phyloP scores from a whole-genome alignment of 2,329 filamentous ascomycete species.

The Alternaria conjuncta region DNA sequence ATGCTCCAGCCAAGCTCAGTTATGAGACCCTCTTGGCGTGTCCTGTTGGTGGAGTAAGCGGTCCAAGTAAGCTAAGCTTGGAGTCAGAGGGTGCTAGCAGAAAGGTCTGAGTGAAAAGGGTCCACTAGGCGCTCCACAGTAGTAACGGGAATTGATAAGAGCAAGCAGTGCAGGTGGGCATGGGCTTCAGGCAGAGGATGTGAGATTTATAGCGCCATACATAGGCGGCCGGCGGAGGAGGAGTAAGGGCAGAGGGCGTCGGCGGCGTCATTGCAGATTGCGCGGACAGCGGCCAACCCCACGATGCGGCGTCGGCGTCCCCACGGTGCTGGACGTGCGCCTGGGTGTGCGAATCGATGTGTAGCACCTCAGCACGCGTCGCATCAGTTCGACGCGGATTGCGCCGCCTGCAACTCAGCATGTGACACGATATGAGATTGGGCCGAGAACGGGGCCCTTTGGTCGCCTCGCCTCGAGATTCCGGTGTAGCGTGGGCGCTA shows the following conservation, averaged over 20 bases:
- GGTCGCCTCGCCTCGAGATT: conserved; percentile 3
- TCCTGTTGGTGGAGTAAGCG: conserved; percentile 3
- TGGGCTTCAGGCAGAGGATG: not conserved
- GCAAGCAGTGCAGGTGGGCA: not conserved
- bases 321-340: conserved; percentile 16
- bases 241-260: conserved; percentile 3
- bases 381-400: conserved; percentile 3
- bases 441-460: conserved; percentile 10
- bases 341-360: conserved; percentile 25
- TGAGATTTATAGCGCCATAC: conserved; percentile 3
- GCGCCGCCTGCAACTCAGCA: conserved; percentile 9
- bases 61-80: conserved; percentile 1
- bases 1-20: conserved; percentile 26
- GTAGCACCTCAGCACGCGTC: conserved; percentile 20
- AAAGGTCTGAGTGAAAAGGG: conserved; percentile 15
- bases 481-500: conserved; percentile 3
- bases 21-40: conserved; percentile 16
- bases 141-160: conserved; percentile 15
- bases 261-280: not conserved
- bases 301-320: conserved; percentile 15
- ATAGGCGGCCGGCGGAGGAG: not conserved
- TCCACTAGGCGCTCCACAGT: conserved; percentile 20
- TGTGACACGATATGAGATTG: conserved; percentile 17
- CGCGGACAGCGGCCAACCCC: conserved; percentile 11
- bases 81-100: conserved; percentile 10